Conservation (phyloP, 2,329 filamentous ascomycete genomes). For the Pseudogymnoascus pannorum region DNA sequence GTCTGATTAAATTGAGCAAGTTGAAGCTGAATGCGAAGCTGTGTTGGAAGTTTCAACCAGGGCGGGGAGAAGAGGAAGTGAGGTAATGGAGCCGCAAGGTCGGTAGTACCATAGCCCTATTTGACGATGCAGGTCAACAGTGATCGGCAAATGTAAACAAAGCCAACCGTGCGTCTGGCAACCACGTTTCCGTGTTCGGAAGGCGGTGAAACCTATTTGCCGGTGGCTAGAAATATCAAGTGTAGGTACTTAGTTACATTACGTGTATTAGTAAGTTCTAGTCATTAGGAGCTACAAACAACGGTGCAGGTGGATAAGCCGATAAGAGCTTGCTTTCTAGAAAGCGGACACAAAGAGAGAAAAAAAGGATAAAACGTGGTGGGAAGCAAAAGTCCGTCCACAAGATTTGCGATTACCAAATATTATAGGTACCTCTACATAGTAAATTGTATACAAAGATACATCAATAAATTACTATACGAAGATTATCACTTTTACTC, state of each 20-base stretch:
- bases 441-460: too few relatives aligned
- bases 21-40: not conserved
- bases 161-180: slow-evolving; percentile 8
- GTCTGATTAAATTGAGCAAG: slow-evolving; percentile 5
- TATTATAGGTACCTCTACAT: too few relatives aligned
- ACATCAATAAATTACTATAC: too few relatives aligned
- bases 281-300: not conserved
- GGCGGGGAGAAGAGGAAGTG: not conserved
- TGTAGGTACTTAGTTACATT: not conserved
- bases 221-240: not conserved
- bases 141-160: slow-evolving; percentile 6
- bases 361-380: too few relatives aligned
- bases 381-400: too few relatives aligned
- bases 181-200: not conserved
- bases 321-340: not conserved
- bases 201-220: not conserved
- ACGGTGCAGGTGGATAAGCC: not conserved
- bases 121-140: slow-evolving; percentile 8
- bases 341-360: too few relatives aligned
- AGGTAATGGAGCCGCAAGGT: slow-evolving; percentile 1
- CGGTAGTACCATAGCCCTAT: slow-evolving; percentile 6
- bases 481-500: too few relatives aligned
- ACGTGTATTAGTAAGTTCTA: not conserved
- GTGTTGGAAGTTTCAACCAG: not conserved
- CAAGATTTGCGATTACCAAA: too few relatives aligned